Evolutionary conservation across 306 rosid genomes (phyloP), one percentile per base, ranked within the genome.

Genomic region (Ziziphus jujuba): DNA sequence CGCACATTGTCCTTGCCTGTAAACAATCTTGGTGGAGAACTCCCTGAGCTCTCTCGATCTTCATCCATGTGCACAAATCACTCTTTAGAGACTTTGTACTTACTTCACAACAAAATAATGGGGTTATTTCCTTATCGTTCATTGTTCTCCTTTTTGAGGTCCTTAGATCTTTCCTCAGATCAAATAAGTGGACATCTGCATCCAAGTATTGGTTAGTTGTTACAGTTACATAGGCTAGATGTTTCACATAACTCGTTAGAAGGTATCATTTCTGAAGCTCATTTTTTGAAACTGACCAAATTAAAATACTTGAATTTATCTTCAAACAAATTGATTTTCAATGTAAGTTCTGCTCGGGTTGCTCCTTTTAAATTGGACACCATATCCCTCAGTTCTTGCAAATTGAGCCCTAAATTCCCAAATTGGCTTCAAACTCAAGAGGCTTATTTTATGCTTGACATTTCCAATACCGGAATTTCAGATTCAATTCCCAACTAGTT

Each of bases 401-500:
- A 59, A 3, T 45, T 70, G 7, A n/a, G 74, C 22, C 74, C 74
- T 5, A 1, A 23, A 1, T 59, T 70, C 14, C 74, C 74, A 43
- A 48, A 59, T 7, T 70, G 74, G 74, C 50, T 70, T n/a, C 61
- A 5, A 58, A 58, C 58, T 7, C 74, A 70, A 60, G 20, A 9
- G n/a, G n/a, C n/a, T n/a, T n/a, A n/a, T n/a, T n/a, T 2, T 34
- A 19, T 20, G 9, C 50, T 70, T 14, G 66, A 70, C 50, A 33
- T 70, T 25, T 70, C 75, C 23, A 60, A 20, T 50, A 19, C 35
- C 10, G 23, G n/a, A 11, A 60, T 70, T 59, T 59, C 67, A 9
- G 66, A 60, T 34, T 59, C 52, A 36, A 36, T 70, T 34, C 75
- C 74, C 19, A 34, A 9, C 28, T 59, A 67, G 75, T 59, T 70